Evolutionary conservation across 2,329 filamentous ascomycete genomes (phyloP), one percentile per base, ranked within the genome.

Genomic region (Aspergillus neoniger): DNA sequence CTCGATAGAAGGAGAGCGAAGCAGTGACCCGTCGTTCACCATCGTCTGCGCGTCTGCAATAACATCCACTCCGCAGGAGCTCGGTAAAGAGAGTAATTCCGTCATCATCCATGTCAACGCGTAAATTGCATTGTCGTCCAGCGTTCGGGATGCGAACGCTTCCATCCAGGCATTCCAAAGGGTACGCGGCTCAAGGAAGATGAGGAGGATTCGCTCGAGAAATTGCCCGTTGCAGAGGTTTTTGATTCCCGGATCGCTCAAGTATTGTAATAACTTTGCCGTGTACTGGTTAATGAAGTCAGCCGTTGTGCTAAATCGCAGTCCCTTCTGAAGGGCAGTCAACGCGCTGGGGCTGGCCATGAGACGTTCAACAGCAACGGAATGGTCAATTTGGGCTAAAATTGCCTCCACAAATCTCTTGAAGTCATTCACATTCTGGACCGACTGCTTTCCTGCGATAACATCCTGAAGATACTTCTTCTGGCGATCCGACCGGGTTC

Each of bases 91-190:
- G 1, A 85, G 66, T 9, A 88, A 70, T 57, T 86, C 79, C 3
- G 80, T 64, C 2, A 78, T 73, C 2, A 86, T 70, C 82, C 83
- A 85, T 1, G 78, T 77, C 60, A 86, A 81, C 0, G 75, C 68
- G 15, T 73, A 66, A 1, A 77, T 65, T 0, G 73, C 69, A 0
- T 63, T 64, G 1, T 76, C 67, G 1, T 72, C 64, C 7, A 85
- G 70, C 1, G 63, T 59, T 7, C 69, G 63, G 2, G 36, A 59
- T 4, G 66, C 54, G 48, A 76, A 76, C 1, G 72, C 63, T 0
- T 72, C 61, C 17, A 83, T 43, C 2, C 86, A 66, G 0, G 78
- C 76, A 15, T 78, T 76, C 86, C 86, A 88, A 12, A 87, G 76
- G 0, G 81, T 82, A 0, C 81, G 80, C 0, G 86, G 86, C 1